Base-by-base conservation (phyloP, 306 rosid species). In the Sindora glabra region DNA sequence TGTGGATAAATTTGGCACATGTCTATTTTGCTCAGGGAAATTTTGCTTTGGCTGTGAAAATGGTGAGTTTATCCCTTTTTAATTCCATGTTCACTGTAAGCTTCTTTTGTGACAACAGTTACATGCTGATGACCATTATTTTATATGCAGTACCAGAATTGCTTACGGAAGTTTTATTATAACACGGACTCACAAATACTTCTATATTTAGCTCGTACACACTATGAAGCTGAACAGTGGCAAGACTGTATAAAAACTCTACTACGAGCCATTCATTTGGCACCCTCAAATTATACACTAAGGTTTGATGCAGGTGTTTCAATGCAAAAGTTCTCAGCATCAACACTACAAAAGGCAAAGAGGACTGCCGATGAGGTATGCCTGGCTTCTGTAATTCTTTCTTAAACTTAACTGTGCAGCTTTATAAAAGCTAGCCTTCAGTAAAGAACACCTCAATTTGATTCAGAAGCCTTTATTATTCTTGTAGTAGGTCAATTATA, bases 171-270 rank as follows among this genome's bases (percentile, higher is more conserved):
- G 81, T 94, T 89, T 47, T 94, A 78, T 70, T 67, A 81, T 75
- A 89, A 94, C 77, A 94, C 96, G 39, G 99, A 94, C 72, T 84
- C 95, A 39, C 99, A 89, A 74, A 77, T 94, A 79, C 90, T 94
- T 70, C 90, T 94, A 44, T 94, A 89, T 80, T 67, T 89, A 75
- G 97, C 99, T 19, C 97, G 99, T 54, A 89, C 99, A 12, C 84
- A 89, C 70, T 94, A 94, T 68, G 99, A 94, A 74, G 96, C 95
- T 5, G 99, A 94, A 75, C 99, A 89, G 70, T 94, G 99, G 99
- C 99, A 94, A 77, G 95, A 94, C 76, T 94, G 99, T 80, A 94
- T 86, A 74, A 94, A 84, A 77, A 86, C 94, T 37, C 72, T 94
- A 59, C 84, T 86, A 61, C 80, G 95, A 71, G 96, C 98, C 65